Conservation (phyloP, 306 rosid genomes). For the Lathyrus tuberosus region DNA sequence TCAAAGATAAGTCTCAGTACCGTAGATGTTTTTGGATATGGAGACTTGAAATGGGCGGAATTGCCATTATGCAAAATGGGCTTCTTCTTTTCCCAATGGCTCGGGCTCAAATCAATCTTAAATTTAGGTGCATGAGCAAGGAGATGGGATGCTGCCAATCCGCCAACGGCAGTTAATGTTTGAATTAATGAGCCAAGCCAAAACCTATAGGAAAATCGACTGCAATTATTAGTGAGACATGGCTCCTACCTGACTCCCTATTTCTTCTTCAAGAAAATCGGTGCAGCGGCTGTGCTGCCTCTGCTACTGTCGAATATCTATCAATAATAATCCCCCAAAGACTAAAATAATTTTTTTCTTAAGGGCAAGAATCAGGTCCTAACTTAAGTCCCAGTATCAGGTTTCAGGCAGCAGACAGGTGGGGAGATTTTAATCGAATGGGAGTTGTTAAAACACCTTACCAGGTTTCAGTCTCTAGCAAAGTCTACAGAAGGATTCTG, state of each 20-base stretch:
- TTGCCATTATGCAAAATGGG: conserved; percentile 2
- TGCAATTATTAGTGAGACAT: background rate
- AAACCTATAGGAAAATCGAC: background rate
- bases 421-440: conserved; percentile 3
- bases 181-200: conserved; percentile 1
- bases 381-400: background rate
- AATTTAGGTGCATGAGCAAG: background rate
- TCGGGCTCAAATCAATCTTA: background rate
- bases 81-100: background rate
- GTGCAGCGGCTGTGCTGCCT: background rate
- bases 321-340: background rate
- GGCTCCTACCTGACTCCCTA: background rate
- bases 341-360: background rate
- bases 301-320: background rate
- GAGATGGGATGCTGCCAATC: background rate
- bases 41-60: background rate
- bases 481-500: background rate
- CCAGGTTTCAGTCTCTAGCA: background rate
- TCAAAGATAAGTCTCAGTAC: background rate
- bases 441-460: background rate
- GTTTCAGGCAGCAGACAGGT: background rate
- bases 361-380: background rate
- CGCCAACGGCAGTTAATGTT: background rate
- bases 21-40: background rate
- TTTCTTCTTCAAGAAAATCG: background rate